phyloP scores from a whole-genome alignment of 129 eudicot genomes.

The Smallanthus sonchifolius region DNA sequence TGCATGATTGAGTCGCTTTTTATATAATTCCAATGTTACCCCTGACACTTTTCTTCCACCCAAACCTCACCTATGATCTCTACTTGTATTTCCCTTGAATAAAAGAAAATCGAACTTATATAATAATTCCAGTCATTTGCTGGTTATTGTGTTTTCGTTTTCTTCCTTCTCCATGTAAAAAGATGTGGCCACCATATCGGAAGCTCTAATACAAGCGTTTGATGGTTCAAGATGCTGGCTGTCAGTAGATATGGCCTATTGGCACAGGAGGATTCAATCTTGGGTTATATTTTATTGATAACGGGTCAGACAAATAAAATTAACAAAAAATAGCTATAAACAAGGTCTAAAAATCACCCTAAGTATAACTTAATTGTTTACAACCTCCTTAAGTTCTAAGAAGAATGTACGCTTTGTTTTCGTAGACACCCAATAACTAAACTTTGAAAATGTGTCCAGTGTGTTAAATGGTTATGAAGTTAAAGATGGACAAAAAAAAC shows the following conservation, averaged over 20 bases:
- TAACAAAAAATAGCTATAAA: neutral
- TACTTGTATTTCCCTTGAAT: slow-evolving; percentile 23
- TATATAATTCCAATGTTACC: neutral
- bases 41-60: slow-evolving; percentile 17
- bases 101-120: neutral
- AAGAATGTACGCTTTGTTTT: too few relatives aligned
- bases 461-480: too few relatives aligned
- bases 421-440: too few relatives aligned
- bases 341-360: too few relatives aligned
- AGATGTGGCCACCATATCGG: slow-evolving; percentile 62
- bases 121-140: slow-evolving; percentile 2
- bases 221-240: neutral
- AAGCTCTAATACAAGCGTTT: neutral
- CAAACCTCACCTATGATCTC: neutral
- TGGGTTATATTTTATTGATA: too few relatives aligned
- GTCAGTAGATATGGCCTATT: too few relatives aligned
- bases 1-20: slow-evolving; percentile 53
- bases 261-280: too few relatives aligned
- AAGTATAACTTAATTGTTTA: too few relatives aligned
- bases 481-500: too few relatives aligned
- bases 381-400: too few relatives aligned
- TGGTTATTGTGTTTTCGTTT: slow-evolving; percentile 15
- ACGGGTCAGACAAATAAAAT: neutral
- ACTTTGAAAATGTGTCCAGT: too few relatives aligned
- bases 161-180: slow-evolving; percentile 39